Conservation (phyloP, 257 asterid genomes). For the Solanum tacnaense region DNA sequence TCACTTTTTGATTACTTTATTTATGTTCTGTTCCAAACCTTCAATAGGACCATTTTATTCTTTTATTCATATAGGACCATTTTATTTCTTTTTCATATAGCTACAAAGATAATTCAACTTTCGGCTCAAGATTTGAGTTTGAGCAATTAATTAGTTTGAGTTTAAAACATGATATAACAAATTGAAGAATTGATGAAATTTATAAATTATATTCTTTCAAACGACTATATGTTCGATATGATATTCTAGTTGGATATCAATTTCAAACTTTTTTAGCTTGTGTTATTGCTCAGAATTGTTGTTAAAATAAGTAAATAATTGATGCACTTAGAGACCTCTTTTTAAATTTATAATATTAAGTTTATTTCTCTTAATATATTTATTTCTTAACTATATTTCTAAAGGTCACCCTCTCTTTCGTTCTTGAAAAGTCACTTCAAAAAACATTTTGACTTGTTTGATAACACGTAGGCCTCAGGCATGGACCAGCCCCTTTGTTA, state of each 20-base stretch:
- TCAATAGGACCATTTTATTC: not conserved
- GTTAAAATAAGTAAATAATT: too few species aligned
- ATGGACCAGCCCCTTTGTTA: not conserved
- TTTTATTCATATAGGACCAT: not conserved
- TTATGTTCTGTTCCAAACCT: not conserved
- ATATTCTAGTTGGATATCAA: not conserved
- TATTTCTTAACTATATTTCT: not conserved
- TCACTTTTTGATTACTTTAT: not conserved
- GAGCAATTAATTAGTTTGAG: not conserved
- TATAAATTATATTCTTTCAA: not conserved
- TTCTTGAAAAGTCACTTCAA: not conserved
- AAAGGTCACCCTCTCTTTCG: not conserved
- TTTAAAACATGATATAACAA: not conserved
- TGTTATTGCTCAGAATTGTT: not conserved
- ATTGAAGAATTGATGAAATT: not conserved
- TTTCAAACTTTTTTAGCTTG: not conserved
- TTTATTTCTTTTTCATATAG: not conserved
- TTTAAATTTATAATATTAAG: too few species aligned
- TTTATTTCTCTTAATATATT: not conserved
- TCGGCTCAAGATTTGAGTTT: not conserved
- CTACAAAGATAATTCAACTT: not conserved
- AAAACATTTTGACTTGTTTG: not conserved
- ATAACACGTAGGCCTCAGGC: not conserved
- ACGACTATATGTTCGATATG: not conserved
- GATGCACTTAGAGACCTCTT: not conserved